phyloP scores from a whole-genome alignment of 139 green algal genomes.

The Micractinium sp. region DNA sequence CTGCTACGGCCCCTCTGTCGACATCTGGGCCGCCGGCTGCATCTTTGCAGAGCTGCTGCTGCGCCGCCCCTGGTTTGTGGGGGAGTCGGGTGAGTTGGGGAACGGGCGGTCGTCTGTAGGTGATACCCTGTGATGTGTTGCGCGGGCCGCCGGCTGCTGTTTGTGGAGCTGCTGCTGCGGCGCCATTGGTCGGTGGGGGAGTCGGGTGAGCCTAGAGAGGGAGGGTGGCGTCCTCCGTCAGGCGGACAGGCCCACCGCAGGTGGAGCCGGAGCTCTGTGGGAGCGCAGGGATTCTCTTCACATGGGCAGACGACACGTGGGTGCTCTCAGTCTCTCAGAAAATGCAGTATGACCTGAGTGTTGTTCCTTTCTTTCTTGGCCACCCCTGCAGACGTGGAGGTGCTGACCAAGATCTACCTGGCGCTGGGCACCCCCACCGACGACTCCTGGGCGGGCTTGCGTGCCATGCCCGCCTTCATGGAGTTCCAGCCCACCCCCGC shows the following conservation, averaged over 20 bases:
- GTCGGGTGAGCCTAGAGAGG: no score
- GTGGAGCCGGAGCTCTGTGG: no score
- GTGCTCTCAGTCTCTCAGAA: no score
- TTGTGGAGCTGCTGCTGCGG: no score
- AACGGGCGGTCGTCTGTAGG: not conserved
- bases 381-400: conserved; percentile 69
- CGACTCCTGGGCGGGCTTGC: conserved; percentile 71
- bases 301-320: no score
- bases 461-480: conserved; percentile 66
- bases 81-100: conserved; percentile 51
- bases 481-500: conserved; percentile 61
- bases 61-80: conserved; percentile 80
- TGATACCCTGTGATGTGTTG: no score
- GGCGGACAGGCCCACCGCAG: no score
- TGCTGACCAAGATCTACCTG: conserved; percentile 85
- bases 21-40: conserved; percentile 92
- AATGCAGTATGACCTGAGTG: no score
- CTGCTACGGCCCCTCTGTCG: conserved; percentile 79
- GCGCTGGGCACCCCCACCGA: conserved; percentile 77
- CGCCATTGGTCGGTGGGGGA: no score
- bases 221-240: no score
- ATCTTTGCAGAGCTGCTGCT: conserved; percentile 87
- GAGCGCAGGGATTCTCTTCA: no score
- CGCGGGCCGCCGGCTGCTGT: no score
- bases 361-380: not conserved